Percentiles rank a stretch among this genome's conserved stretches.
These are phyloP conservation scores for Globisporangium recalcitrans DNA, from an alignment of 352 stramenopile species.

Conservation along the genomic window DNA sequence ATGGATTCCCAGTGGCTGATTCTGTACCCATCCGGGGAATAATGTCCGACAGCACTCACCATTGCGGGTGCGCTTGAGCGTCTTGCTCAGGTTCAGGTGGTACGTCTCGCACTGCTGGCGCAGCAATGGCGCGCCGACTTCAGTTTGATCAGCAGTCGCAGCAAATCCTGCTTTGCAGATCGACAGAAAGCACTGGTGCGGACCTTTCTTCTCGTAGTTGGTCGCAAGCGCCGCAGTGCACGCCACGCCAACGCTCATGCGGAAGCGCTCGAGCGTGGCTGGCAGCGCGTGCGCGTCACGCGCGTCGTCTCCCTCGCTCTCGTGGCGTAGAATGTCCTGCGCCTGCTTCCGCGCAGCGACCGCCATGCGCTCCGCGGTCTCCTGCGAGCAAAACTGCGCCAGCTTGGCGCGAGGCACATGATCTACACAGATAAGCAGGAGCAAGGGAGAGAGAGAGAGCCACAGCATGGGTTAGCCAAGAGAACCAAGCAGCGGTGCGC, in stretches of 20 bases:
- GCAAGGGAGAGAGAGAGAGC: not conserved
- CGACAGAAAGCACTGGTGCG: constrained; percentile 68
- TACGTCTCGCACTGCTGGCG: constrained; percentile 44
- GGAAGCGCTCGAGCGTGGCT: constrained; percentile 31
- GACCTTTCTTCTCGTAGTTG: constrained; percentile 50
- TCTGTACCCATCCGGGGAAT: not conserved
- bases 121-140: constrained; percentile 9
- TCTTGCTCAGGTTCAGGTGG: constrained; percentile 64
- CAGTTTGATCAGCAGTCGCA: not conserved
- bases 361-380: constrained; percentile 65
- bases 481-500: too few relatives aligned
- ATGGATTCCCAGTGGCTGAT: not conserved
- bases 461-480: not conserved
- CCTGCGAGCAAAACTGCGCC: constrained; percentile 45
- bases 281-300: constrained; percentile 19
- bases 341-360: constrained; percentile 43
- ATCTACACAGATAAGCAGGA: not conserved
- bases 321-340: constrained; percentile 30
- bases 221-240: constrained; percentile 71
- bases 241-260: constrained; percentile 44
- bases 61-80: constrained; percentile 33
- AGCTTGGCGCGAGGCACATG: not conserved
- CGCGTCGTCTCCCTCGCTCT: constrained; percentile 24
- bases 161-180: constrained; percentile 29
- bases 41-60: constrained; percentile 11